Base-by-base conservation (phyloP, 257 asterid species). In the Plantago major region DNA sequence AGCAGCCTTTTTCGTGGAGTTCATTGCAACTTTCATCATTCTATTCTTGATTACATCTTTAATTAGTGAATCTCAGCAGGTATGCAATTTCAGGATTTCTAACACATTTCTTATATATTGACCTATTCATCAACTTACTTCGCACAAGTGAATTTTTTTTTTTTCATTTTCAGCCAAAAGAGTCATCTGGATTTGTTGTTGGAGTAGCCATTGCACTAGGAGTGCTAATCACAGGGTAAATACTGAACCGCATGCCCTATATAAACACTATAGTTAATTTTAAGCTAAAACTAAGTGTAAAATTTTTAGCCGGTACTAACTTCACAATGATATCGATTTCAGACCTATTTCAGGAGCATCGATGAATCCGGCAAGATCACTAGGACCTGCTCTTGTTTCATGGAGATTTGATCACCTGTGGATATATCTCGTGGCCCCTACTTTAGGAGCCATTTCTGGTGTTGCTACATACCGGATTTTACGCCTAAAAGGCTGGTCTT, bases 261-360 rank as follows among this genome's bases (percentile, higher is more conserved):
- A 7, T 22, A 33, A 7, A 5, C 6, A 2, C 40, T 33, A 33
- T 19, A 2, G n/a, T n/a, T n/a, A n/a, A n/a, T n/a, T 17, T 51
- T 33, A 52, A 12, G 17, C 5, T 6, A 1, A 19, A 52, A 9
- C 7, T 1, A 19, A 8, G 0, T 1, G 11, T 26, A 4, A 26
- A 1, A 7, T 53, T 26, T 11, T 26, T 18, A 26, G 42, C 40
- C 58, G 1, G 9, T 11, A 6, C 18, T 42, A 45, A 64, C 42
- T 28, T 42, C 4, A 12, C 43, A 0, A 46, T 19, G 45, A 9
- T 17, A 16, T 62, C n/a, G 61, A 59, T 14, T 1, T n/a, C 73
- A 90, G 98, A 75, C 95, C 98, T 0, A 72, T 88, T 45, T 86
- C 97, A 10, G 98, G 96, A 52, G 98, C 90, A 14, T 92, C 98